phyloP scores from a whole-genome alignment of 495 filamentous ascomycete genomes.

The Darksidea phi region DNA sequence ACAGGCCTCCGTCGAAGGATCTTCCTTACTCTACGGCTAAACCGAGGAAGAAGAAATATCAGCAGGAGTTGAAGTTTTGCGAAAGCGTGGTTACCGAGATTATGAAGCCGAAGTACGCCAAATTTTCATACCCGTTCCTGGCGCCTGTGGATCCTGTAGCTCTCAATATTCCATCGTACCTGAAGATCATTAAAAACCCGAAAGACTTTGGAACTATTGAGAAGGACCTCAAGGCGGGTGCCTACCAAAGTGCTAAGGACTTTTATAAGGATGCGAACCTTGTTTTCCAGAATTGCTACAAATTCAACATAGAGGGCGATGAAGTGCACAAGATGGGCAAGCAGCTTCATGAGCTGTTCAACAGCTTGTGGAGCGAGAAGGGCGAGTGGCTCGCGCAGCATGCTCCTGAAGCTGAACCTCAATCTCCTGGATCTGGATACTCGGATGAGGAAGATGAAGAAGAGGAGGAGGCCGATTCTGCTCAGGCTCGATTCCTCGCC shows the following conservation, averaged over 20 bases:
- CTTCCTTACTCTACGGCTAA: slow-evolving; percentile 77
- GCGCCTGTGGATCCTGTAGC: slow-evolving; percentile 89
- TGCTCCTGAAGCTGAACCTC: slow-evolving; percentile 55
- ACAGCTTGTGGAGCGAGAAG: slow-evolving; percentile 70
- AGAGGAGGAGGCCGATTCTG: slow-evolving; percentile 63
- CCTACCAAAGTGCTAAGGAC: slow-evolving; percentile 79
- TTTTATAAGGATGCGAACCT: slow-evolving; percentile 78
- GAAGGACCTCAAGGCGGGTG: slow-evolving; percentile 72
- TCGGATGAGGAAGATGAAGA: slow-evolving; percentile 64
- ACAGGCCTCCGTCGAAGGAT: slow-evolving; percentile 83
- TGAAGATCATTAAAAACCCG: slow-evolving; percentile 88
- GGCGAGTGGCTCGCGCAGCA: slow-evolving; percentile 73
- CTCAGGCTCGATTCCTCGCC: slow-evolving; percentile 18
- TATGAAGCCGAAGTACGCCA: slow-evolving; percentile 66
- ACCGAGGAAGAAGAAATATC: slow-evolving; percentile 88
- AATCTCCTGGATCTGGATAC: slow-evolving; percentile 48
- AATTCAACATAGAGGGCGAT: slow-evolving; percentile 84
- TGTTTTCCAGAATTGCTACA: slow-evolving; percentile 86
- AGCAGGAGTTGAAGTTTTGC: slow-evolving; percentile 86
- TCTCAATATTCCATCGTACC: slow-evolving; percentile 89
- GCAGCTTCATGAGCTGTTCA: slow-evolving; percentile 68
- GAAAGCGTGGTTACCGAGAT: slow-evolving; percentile 77
- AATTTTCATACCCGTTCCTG: slow-evolving; percentile 68
- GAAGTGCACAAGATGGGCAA: slow-evolving; percentile 68
- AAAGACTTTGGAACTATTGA: slow-evolving; percentile 86